A percentile compares a stretch with the other conserved stretches of the same genome.
phyloP scores from a whole-genome alignment of 1,284 basidiomycete genomes.

The Trametes polyzona region DNA sequence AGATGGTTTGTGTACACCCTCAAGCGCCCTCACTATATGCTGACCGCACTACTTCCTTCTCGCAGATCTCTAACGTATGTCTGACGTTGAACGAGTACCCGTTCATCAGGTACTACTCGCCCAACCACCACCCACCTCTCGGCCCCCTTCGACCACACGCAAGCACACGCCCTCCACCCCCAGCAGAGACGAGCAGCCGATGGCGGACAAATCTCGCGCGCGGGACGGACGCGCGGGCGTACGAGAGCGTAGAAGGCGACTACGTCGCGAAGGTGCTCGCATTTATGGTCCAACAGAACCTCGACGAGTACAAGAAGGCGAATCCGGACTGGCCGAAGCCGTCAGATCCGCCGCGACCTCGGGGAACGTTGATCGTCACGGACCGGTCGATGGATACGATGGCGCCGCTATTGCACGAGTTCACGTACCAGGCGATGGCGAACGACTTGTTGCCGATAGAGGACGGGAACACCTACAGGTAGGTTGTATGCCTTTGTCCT shows the following conservation, averaged over 20 bases:
- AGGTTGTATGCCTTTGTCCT: background rate
- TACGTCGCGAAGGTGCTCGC: constrained; percentile 82
- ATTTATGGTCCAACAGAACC: constrained; percentile 75
- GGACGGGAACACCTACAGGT: constrained; percentile 88
- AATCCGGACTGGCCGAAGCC: constrained; percentile 89
- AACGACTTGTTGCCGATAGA: constrained; percentile 92
- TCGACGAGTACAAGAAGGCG: constrained; percentile 85
- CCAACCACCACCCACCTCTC: constrained; percentile 82
- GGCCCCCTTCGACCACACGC: constrained; percentile 79
- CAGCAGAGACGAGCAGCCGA: constrained; percentile 59
- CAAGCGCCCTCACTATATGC: background rate
- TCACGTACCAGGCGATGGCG: constrained; percentile 99
- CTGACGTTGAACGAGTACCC: constrained; percentile 94
- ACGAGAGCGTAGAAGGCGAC: constrained; percentile 69
- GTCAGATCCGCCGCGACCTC: constrained; percentile 67
- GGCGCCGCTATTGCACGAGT: constrained; percentile 94
- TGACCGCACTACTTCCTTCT: background rate
- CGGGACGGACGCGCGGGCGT: constrained; percentile 64
- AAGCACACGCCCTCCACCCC: constrained; percentile 63
- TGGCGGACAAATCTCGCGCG: constrained; percentile 79
- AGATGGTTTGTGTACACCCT: constrained; percentile 51
- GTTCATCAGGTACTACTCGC: constrained; percentile 92
- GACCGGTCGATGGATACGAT: constrained; percentile 95
- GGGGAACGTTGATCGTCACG: constrained; percentile 87
- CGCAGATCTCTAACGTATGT: constrained; percentile 87